Evolutionary conservation across 2,329 filamentous ascomycete genomes (phyloP).

Genomic region (Rosellinia necatrix): DNA sequence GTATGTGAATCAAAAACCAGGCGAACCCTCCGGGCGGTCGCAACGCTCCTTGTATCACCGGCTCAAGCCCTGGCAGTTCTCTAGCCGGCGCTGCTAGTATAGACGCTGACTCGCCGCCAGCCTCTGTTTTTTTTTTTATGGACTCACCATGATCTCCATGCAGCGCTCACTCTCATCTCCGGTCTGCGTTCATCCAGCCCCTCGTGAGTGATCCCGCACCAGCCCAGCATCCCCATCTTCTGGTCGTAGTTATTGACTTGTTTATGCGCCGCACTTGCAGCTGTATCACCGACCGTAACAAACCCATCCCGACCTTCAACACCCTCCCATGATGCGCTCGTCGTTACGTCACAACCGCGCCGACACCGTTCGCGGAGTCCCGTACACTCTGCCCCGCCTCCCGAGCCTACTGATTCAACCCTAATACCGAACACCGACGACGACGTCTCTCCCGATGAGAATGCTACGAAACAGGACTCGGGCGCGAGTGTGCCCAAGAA

Average conservation of each 20-base stretch:
- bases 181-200: conserved; percentile 60
- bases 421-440: conserved; percentile 52
- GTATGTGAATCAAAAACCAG: conserved; percentile 6
- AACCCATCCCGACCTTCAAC: conserved; percentile 58
- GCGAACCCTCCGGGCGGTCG: conserved; percentile 7
- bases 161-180: conserved; percentile 66
- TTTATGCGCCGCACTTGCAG: conserved; percentile 43
- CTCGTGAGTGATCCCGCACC: conserved; percentile 56
- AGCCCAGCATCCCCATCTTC: background rate
- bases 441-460: conserved; percentile 44
- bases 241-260: conserved; percentile 30
- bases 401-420: conserved; percentile 49
- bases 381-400: conserved; percentile 46
- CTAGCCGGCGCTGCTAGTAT: conserved; percentile 37
- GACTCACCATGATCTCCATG: conserved; percentile 64
- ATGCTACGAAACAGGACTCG: conserved; percentile 39
- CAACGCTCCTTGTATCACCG: conserved; percentile 25
- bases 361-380: conserved; percentile 61
- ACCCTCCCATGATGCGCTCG: conserved; percentile 58
- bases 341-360: conserved; percentile 54
- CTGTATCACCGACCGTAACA: conserved; percentile 56
- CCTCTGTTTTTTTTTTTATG: conserved; percentile 46
- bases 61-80: conserved; percentile 37
- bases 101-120: conserved; percentile 42
- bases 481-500: conserved; percentile 49